Evolutionary conservation across 352 stramenopile species (phyloP), one percentile per base, ranked within the genome.

Genomic region (Phytophthora rubi): DNA sequence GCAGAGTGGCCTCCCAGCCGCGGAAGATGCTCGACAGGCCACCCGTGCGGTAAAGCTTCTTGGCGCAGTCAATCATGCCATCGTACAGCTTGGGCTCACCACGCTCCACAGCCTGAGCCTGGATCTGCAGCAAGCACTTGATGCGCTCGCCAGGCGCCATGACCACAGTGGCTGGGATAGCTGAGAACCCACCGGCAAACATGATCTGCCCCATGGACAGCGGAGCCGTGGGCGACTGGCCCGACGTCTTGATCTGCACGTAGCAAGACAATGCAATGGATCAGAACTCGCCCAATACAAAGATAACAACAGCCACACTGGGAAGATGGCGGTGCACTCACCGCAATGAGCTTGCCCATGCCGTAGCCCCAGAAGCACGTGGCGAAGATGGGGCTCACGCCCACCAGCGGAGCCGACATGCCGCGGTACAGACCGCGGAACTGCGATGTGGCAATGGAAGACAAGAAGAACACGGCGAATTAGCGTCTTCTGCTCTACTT

Each of bases 291-390:
- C 6, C 2, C 18, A 73, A 48, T 7, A 1, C n/a, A 23, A 23
- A 15, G 21, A 53, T 28, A 6, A 7, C 28, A 28, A 7, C 28
- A 28, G 10, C 7, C n/a, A 7, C 45, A 53, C 8, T 53, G 18
- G 18, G n/a, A 53, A 4, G 35, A 42, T 23, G 13, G 15, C 16
- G 42, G 9, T 30, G 21, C 47, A 32, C 81, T 55, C 70, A 98
- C 94, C 68, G 86, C 87, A 68, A 98, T 85, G 55, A 95, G 77
- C 64, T 98, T 95, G 73, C 97, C 97, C 79, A 99, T 93, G 77
- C 99, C 97, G 77, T 99, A 99, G 45, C 96, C 97, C 97, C 97
- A 99, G 82, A 99, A 99, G 77, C 89, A 98, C 5, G 98, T 88
- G 6, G 97, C 97, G 70, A 99, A 99, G 59, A 99, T 99, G 42